phyloP scores from a whole-genome alignment of 1,284 basidiomycete genomes.

The Cutaneotrichosporon daszewskae region DNA sequence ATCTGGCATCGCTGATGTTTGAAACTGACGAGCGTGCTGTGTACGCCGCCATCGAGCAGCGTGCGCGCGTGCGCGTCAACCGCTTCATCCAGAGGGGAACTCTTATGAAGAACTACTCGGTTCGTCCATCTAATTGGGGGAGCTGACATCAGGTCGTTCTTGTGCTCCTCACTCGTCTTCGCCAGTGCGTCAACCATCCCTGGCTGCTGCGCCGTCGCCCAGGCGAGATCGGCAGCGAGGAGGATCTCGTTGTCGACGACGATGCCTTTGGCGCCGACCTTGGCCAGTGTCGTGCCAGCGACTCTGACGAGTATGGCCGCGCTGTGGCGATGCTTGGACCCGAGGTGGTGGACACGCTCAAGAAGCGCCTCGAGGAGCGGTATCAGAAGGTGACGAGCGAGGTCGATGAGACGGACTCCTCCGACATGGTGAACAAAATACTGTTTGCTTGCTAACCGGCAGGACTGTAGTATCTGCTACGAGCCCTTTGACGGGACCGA shows the following conservation, averaged over 20 bases:
- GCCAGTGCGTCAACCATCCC: slow-evolving; percentile 37
- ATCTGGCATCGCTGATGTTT: slow-evolving; percentile 36
- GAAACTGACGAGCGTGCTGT: slow-evolving; percentile 42
- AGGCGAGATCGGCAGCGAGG: slow-evolving; percentile 17
- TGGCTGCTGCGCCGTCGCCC: slow-evolving; percentile 37
- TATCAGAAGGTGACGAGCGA: slow-evolving; percentile 14
- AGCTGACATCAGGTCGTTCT: slow-evolving; percentile 21
- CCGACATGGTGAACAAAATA: slow-evolving; percentile 12
- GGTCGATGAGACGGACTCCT: background rate
- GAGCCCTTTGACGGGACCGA: slow-evolving; percentile 32
- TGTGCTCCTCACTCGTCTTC: slow-evolving; percentile 38
- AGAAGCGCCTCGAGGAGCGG: slow-evolving; percentile 28
- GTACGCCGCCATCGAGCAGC: slow-evolving; percentile 40
- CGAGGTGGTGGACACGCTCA: slow-evolving; percentile 24
- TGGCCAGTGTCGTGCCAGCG: slow-evolving; percentile 14
- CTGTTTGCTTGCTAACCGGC: background rate
- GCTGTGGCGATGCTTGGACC: slow-evolving; percentile 23
- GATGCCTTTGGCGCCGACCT: slow-evolving; percentile 25
- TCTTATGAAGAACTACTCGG: slow-evolving; percentile 42
- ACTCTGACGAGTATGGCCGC: slow-evolving; percentile 27
- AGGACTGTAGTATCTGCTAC: slow-evolving; percentile 39
- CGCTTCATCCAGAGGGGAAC: slow-evolving; percentile 42
- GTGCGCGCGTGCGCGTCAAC: slow-evolving; percentile 41
- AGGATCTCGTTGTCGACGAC: slow-evolving; percentile 36
- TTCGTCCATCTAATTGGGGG: slow-evolving; percentile 6